Conservation (phyloP, 768 basidiomycete genomes). For the Kwoniella heveanensis region DNA sequence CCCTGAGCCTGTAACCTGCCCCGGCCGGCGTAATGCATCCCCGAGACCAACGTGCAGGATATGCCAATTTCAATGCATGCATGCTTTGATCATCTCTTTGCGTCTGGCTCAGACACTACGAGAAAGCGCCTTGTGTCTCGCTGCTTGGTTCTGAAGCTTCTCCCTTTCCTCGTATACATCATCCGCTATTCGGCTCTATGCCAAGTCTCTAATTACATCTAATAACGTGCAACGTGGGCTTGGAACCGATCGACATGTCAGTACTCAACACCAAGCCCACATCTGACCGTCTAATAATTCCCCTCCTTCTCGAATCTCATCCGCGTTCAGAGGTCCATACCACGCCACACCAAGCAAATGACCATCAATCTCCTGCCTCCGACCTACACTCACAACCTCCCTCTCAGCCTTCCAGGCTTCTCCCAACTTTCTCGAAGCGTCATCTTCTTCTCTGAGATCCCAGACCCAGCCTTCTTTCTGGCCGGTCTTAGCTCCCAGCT, state of each 20-base stretch:
- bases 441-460: conserved; percentile 14
- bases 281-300: conserved; percentile 35
- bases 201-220: no score
- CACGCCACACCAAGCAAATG: conserved; percentile 45
- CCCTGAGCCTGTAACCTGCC: no score
- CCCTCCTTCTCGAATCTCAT: background rate
- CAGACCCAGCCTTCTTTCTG: conserved; percentile 38
- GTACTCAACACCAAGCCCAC: conserved; percentile 38
- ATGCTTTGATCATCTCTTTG: no score
- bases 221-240: background rate
- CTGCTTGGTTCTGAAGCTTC: no score
- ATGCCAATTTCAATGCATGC: no score
- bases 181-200: no score
- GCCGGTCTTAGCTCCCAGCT: conserved; percentile 14
- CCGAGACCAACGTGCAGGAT: no score
- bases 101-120: no score
- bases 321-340: conserved; percentile 34
- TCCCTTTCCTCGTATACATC: no score
- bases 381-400: conserved; percentile 7
- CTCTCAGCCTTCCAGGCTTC: conserved; percentile 20
- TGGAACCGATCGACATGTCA: no score
- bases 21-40: no score
- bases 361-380: conserved; percentile 27
- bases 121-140: no score
- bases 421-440: conserved; percentile 15